Base-by-base conservation (phyloP, 2,329 filamentous ascomycete genomes). In the Penicillium capsulatum region DNA sequence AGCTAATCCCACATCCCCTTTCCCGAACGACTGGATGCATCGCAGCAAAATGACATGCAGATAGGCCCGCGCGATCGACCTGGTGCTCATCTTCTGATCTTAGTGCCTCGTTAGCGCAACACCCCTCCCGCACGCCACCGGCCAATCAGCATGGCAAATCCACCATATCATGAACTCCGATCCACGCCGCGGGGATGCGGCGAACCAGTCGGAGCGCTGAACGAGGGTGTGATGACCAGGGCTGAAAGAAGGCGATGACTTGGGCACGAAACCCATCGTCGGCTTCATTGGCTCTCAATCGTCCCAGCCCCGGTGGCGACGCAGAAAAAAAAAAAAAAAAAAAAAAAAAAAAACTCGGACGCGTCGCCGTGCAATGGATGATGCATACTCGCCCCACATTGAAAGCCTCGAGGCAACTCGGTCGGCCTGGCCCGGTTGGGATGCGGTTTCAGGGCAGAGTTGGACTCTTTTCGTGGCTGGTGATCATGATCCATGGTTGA, bases 171-270 rank as follows among this genome's bases (percentile, higher is more conserved):
- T 41, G 19, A 22, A 22, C 19, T 35, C 17, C 17, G 41, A 24
- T 36, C 44, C 41, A 50, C 38, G 29, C 22, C 9, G 28, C 32
- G 17, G 27, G 20, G 10, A 20, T 8, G 9, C 13, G 6, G 11
- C 27, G n/a, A 38, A 31, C 50, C 50, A 53, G 42, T 53, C 44
- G 24, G 44, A 20, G 42, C 8, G n/a, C 40, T 44, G 47, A 50
- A 47, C 39, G 31, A 42, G 31, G 17, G 4, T 17, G n/a, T 42
- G 36, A 27, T 38, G 44, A 29, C 24, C 40, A 40, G 17, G 40
- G 44, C 50, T 43, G 50, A 51, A 33, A 17, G 27, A 39, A 30
- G 34, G 42, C 38, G 40, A 38, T 38, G 34, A 41, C 33, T 44
- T 42, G 40, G 37, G 43, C 38, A 43, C 29, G 20, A 31, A 47